These are phyloP conservation scores for Collybia nuda DNA, from an alignment of 768 basidiomycete species.

Conservation along the genomic window DNA sequence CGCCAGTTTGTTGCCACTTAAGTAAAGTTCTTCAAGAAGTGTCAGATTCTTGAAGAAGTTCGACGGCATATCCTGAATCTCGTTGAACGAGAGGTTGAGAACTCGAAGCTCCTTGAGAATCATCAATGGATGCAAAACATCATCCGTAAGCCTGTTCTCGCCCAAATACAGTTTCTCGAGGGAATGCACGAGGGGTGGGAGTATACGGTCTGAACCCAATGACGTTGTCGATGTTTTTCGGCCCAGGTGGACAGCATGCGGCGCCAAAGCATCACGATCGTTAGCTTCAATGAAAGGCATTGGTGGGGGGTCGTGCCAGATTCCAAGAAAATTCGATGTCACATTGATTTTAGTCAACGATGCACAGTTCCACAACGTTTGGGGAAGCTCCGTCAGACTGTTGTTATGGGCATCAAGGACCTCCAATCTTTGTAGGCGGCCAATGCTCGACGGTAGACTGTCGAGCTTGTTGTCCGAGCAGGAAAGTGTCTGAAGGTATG, in stretches of 20 bases:
- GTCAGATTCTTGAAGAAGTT: conserved; percentile 72
- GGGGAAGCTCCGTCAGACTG: conserved; percentile 74
- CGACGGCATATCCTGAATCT: conserved; percentile 84
- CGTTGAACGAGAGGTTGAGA: conserved; percentile 93
- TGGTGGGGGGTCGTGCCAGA: conserved; percentile 67
- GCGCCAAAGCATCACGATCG: conserved; percentile 13
- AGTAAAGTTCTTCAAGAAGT: conserved; percentile 81
- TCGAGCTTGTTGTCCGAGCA: conserved; percentile 92
- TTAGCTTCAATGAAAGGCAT: conserved; percentile 15
- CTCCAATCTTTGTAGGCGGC: conserved; percentile 71
- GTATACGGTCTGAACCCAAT: conserved; percentile 25
- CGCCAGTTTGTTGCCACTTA: conserved; percentile 94
- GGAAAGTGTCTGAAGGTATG: conserved; percentile 68
- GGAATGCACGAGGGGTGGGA: conserved; percentile 65
- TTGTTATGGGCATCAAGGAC: conserved; percentile 90
- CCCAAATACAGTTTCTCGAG: conserved; percentile 83
- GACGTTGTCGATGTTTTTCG: conserved; percentile 35
- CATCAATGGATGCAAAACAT: conserved; percentile 71
- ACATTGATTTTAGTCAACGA: conserved; percentile 74
- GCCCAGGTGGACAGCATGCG: conserved; percentile 17
- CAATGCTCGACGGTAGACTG: conserved; percentile 73
- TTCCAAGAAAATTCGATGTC: conserved; percentile 81
- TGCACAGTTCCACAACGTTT: conserved; percentile 80
- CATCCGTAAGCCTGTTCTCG: conserved; percentile 86
- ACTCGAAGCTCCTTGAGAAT: conserved; percentile 75